phyloP scores from a whole-genome alignment of 2,329 filamentous ascomycete genomes.

The Graphilbum fragrans region DNA sequence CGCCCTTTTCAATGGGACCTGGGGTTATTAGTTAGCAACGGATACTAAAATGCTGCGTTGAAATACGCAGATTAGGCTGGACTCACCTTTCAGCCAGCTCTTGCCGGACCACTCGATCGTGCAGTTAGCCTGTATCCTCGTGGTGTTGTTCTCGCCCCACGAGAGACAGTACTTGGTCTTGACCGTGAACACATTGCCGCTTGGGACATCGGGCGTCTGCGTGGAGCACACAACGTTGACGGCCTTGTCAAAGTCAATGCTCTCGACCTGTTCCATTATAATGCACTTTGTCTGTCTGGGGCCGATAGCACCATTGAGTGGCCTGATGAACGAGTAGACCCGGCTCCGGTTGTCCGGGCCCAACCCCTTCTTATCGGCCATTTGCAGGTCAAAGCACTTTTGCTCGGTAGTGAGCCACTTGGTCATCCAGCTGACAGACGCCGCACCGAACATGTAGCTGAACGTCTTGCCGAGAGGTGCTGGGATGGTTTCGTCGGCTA shows the following conservation, averaged over 20 bases:
- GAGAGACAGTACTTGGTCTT: slow-evolving; percentile 93
- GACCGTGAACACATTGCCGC: slow-evolving; percentile 77
- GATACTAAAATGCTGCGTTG: too few relatives aligned
- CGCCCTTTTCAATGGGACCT: slow-evolving; percentile 94
- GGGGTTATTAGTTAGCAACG: background rate
- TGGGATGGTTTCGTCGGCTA: slow-evolving; percentile 76
- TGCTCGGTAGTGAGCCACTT: slow-evolving; percentile 81
- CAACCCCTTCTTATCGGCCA: slow-evolving; percentile 74
- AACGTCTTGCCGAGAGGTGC: slow-evolving; percentile 91
- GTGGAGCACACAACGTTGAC: slow-evolving; percentile 74
- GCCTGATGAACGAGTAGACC: slow-evolving; percentile 82
- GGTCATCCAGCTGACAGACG: slow-evolving; percentile 68
- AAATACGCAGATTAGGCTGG: background rate
- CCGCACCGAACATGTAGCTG: slow-evolving; percentile 72
- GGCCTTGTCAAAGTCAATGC: slow-evolving; percentile 75
- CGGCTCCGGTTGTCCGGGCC: slow-evolving; percentile 63
- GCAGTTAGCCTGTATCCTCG: slow-evolving; percentile 76
- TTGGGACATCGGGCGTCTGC: slow-evolving; percentile 89
- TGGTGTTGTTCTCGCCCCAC: slow-evolving; percentile 81
- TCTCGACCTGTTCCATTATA: slow-evolving; percentile 73
- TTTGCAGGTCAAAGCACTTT: slow-evolving; percentile 77
- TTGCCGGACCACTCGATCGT: slow-evolving; percentile 94
- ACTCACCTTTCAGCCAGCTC: slow-evolving; percentile 88
- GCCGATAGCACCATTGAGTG: slow-evolving; percentile 70
- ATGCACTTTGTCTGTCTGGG: slow-evolving; percentile 93